Percentiles rank a stretch among this genome's conserved stretches.
Conservation (phyloP, 2,329 filamentous ascomycete species). For the Paecilomyces sp. region DNA sequence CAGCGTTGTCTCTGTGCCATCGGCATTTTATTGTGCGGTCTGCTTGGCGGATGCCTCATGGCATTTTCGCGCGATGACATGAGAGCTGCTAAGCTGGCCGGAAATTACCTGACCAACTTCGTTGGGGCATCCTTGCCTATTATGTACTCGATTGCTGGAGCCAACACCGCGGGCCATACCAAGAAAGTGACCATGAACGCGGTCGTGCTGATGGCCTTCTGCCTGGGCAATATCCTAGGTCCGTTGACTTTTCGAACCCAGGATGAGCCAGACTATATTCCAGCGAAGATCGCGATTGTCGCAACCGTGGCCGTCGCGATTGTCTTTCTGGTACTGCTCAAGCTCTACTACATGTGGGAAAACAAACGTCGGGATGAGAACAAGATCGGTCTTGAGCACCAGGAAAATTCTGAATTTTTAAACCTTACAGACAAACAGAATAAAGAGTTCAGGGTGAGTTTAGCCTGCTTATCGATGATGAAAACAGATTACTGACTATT, state of each 20-base stretch:
- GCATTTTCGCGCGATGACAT: constrained; percentile 28
- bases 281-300: constrained; percentile 33
- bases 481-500: neutral
- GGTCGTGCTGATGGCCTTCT: constrained; percentile 37
- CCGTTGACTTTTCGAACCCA: constrained; percentile 38
- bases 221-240: constrained; percentile 38
- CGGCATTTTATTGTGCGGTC: constrained; percentile 31
- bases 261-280: constrained; percentile 35
- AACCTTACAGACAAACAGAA: constrained; percentile 27
- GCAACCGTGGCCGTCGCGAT: constrained; percentile 23
- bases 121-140: constrained; percentile 33
- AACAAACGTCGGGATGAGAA: constrained; percentile 20
- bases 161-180: constrained; percentile 42
- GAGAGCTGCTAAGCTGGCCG: constrained; percentile 30
- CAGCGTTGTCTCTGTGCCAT: constrained; percentile 34
- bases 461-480: neutral
- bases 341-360: constrained; percentile 20
- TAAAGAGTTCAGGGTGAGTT: constrained; percentile 16
- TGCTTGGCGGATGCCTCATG: constrained; percentile 38
- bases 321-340: constrained; percentile 15
- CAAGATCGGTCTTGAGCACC: constrained; percentile 10
- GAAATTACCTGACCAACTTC: constrained; percentile 36
- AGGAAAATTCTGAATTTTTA: constrained; percentile 21
- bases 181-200: constrained; percentile 46
- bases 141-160: constrained; percentile 34